A percentile compares a stretch with the other conserved stretches of the same genome.
Conservation (phyloP, 306 rosid species). For the Prunus fruticosa region DNA sequence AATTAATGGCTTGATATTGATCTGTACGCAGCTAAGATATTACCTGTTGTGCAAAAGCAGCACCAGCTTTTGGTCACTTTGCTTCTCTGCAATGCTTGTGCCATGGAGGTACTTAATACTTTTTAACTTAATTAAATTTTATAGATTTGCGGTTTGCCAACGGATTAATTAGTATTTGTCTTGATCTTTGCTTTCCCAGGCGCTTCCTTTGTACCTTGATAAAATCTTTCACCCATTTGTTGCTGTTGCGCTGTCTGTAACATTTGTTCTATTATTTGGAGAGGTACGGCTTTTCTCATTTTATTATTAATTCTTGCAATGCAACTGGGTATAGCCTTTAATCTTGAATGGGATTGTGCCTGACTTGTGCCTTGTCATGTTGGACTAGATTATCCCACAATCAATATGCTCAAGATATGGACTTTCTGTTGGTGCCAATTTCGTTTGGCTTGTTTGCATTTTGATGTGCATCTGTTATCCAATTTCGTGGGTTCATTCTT, state of each 20-base stretch:
- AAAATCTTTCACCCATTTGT: slow-evolving; percentile 74
- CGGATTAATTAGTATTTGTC: not conserved
- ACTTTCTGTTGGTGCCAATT: slow-evolving; percentile 71
- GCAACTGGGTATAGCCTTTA: slow-evolving; percentile 5
- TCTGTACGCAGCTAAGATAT: slow-evolving; percentile 51
- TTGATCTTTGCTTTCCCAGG: slow-evolving; percentile 48
- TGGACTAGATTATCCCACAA: slow-evolving; percentile 79
- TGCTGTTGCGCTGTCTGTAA: slow-evolving; percentile 79
- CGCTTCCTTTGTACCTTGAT: slow-evolving; percentile 82
- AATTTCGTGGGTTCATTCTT: too few relatives aligned
- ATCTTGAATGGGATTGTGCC: slow-evolving; percentile 4
- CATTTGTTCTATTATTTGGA: slow-evolving; percentile 80
- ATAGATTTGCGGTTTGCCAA: not conserved
- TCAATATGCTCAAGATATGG: slow-evolving; percentile 85
- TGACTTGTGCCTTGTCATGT: slow-evolving; percentile 25
- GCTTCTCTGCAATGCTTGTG: slow-evolving; percentile 85
- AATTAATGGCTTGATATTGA: not conserved
- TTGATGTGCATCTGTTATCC: slow-evolving; percentile 81
- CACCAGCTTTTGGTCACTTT: slow-evolving; percentile 84
- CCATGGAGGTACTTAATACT: slow-evolving; percentile 72
- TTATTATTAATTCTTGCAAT: slow-evolving; percentile 1
- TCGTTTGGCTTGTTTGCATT: slow-evolving; percentile 72
- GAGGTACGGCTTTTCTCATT: slow-evolving; percentile 49
- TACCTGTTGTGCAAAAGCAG: slow-evolving; percentile 80
- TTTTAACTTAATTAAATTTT: too few relatives aligned